Evolutionary conservation across 306 rosid genomes (phyloP).

Genomic region (Quercus ilex): DNA sequence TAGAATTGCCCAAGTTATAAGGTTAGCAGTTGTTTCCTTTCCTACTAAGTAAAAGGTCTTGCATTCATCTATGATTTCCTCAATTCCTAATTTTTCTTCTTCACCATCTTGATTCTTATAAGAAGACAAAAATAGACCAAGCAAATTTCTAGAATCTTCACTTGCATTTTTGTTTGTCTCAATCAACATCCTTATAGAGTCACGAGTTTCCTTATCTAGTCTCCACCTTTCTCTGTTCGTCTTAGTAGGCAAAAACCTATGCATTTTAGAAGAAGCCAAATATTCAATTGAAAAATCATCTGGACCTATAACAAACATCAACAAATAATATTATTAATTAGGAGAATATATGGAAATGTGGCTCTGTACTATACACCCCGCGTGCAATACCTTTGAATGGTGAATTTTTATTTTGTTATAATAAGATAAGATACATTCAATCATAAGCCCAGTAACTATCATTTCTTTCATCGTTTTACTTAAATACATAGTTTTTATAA

Average conservation of each 20-base stretch:
- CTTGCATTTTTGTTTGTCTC: constrained; percentile 19
- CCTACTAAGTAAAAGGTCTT: constrained; percentile 77
- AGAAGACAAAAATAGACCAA: constrained; percentile 44
- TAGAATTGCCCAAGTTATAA: constrained; percentile 63
- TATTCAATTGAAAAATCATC: background rate
- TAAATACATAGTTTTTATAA: no score
- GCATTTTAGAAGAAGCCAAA: constrained; percentile 8
- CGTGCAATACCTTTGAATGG: no score
- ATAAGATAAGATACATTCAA: no score
- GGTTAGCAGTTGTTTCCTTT: constrained; percentile 63
- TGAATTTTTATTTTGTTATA: no score
- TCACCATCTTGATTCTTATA: constrained; percentile 60
- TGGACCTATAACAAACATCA: background rate
- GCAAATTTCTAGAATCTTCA: constrained; percentile 43
- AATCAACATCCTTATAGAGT: constrained; percentile 49
- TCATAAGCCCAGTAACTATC: no score
- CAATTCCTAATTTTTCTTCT: constrained; percentile 49
- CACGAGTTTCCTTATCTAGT: constrained; percentile 57
- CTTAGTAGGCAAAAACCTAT: constrained; percentile 67
- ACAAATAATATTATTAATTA: no score
- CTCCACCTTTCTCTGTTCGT: constrained; percentile 69
- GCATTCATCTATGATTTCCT: constrained; percentile 68
- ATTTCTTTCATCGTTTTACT: no score
- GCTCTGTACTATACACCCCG: no score
- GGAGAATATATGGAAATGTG: no score